These are phyloP conservation scores for Microascus cirrosus DNA, from an alignment of 2,329 filamentous ascomycete species.

Conservation along the genomic window DNA sequence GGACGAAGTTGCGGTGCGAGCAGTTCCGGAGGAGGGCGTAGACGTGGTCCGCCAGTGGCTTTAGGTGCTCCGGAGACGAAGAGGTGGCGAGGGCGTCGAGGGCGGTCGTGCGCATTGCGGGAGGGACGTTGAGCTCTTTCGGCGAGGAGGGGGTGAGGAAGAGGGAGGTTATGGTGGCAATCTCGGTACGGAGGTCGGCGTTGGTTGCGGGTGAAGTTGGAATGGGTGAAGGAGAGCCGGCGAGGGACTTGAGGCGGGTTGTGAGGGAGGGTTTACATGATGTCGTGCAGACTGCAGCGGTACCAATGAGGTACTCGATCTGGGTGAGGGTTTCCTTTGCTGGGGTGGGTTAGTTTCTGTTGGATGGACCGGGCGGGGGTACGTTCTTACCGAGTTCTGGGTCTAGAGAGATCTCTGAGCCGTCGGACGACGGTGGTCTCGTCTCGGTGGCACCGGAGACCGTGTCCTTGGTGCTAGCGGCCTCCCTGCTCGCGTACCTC, in stretches of 20 bases:
- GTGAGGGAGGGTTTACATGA: slow-evolving; percentile 7
- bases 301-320: slow-evolving; percentile 21
- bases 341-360: slow-evolving; percentile 5
- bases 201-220: slow-evolving; percentile 5
- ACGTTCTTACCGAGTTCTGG: slow-evolving; percentile 19
- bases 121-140: slow-evolving; percentile 36
- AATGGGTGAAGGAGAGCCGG: slow-evolving; percentile 6
- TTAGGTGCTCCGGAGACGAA: slow-evolving; percentile 24
- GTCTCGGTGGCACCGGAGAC: background rate
- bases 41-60: slow-evolving; percentile 32
- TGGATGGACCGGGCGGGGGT: no score
- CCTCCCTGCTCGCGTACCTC: slow-evolving; percentile 4
- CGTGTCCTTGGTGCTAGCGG: slow-evolving; percentile 14
- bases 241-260: slow-evolving; percentile 13
- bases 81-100: slow-evolving; percentile 22
- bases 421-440: slow-evolving; percentile 8
- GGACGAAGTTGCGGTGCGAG: slow-evolving; percentile 38
- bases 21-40: slow-evolving; percentile 34
- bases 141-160: slow-evolving; percentile 27
- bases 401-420: slow-evolving; percentile 19
- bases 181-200: slow-evolving; percentile 15
- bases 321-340: slow-evolving; percentile 19
- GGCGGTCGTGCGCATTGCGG: slow-evolving; percentile 24
- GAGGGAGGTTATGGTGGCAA: slow-evolving; percentile 25
- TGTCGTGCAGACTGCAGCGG: slow-evolving; percentile 15